phyloP scores from a whole-genome alignment of 2,329 filamentous ascomycete genomes.

The Claviceps capensis region DNA sequence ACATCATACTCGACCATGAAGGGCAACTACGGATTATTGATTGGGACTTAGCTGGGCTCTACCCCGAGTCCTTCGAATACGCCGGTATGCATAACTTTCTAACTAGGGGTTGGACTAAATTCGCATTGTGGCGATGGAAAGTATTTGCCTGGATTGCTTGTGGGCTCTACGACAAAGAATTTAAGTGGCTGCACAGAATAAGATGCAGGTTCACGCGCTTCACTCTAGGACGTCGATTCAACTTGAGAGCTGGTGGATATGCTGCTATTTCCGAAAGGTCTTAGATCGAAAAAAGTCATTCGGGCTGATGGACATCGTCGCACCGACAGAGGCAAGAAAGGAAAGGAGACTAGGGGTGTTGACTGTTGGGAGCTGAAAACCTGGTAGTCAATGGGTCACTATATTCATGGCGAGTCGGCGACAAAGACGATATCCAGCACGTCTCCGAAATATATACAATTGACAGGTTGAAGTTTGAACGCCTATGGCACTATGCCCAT shows the following conservation, averaged over 20 bases:
- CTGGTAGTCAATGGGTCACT: too few species aligned
- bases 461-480: too few species aligned
- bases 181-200: neutral
- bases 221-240: neutral
- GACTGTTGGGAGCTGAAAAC: too few species aligned
- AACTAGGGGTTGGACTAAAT: neutral
- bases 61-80: neutral
- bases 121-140: neutral
- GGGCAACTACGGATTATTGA: neutral
- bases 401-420: too few species aligned
- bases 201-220: neutral
- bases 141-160: neutral
- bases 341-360: too few species aligned
- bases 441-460: too few species aligned
- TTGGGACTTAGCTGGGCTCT: neutral
- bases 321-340: too few species aligned
- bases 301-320: too few species aligned
- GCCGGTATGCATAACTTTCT: neutral
- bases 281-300: neutral
- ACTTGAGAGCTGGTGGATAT: neutral
- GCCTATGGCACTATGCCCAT: too few species aligned
- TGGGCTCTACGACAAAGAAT: neutral
- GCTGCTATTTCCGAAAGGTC: neutral
- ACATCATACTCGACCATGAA: neutral
- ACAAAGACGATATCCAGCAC: too few species aligned